These are phyloP conservation scores for Galerina marginata DNA, from an alignment of 768 basidiomycete genomes.

Conservation along the genomic window DNA sequence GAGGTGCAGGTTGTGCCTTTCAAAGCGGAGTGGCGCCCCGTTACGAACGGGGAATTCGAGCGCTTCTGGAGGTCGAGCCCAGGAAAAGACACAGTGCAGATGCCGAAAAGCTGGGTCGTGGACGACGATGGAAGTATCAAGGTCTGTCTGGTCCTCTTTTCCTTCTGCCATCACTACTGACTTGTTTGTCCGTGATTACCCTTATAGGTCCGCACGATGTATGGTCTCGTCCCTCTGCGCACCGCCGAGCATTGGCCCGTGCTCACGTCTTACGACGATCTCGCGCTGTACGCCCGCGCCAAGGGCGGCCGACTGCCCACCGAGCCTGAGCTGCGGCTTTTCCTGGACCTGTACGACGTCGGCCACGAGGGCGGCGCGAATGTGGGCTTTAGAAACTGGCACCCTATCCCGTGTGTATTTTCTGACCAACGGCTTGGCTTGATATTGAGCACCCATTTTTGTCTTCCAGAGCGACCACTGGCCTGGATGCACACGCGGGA, in stretches of 20 bases:
- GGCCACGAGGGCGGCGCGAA: conserved; percentile 72
- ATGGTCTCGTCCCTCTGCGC: conserved; percentile 72
- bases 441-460: not conserved
- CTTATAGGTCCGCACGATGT: conserved; percentile 72
- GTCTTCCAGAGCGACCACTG: conserved; percentile 58
- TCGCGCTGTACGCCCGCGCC: conserved; percentile 65
- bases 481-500: conserved; percentile 48
- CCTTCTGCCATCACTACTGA: not conserved
- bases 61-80: conserved; percentile 51
- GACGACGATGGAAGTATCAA: conserved; percentile 50
- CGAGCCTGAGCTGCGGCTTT: conserved; percentile 78
- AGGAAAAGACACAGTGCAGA: conserved; percentile 35
- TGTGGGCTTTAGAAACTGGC: conserved; percentile 85
- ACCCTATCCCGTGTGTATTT: conserved; percentile 74
- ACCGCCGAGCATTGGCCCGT: conserved; percentile 84
- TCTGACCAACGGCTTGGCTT: not conserved
- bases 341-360: conserved; percentile 74
- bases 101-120: conserved; percentile 77
- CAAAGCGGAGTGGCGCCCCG: conserved; percentile 72
- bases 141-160: conserved; percentile 25
- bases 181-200: not conserved
- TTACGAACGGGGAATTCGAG: conserved; percentile 81
- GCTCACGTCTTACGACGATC: conserved; percentile 78
- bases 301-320: conserved; percentile 88
- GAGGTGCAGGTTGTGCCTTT: conserved; percentile 60